phyloP scores from a whole-genome alignment of 306 rosid genomes.

The Vigna hirtella region DNA sequence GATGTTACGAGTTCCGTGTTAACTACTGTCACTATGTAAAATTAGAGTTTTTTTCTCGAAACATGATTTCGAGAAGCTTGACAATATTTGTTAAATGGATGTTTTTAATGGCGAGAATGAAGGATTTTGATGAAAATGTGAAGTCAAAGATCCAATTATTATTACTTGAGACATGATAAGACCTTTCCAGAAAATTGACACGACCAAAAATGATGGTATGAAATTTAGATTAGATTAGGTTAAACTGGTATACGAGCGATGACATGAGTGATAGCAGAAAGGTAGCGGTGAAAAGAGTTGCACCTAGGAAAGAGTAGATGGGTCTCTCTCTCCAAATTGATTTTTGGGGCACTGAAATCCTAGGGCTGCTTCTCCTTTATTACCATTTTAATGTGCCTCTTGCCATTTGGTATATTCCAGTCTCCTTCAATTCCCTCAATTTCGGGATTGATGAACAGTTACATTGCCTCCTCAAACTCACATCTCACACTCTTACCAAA shows the following conservation, averaged over 20 bases:
- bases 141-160: constrained; percentile 19
- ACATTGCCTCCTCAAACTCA: neutral
- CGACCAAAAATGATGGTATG: neutral
- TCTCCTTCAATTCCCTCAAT: constrained; percentile 40
- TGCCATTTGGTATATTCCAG: constrained; percentile 32
- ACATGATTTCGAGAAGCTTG: too few relatives aligned
- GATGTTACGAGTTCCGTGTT: too few relatives aligned
- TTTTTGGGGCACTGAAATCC: constrained; percentile 54
- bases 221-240: constrained; percentile 14
- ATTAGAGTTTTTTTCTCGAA: too few relatives aligned
- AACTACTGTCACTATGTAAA: too few relatives aligned
- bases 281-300: constrained; percentile 51
- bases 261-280: neutral
- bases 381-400: constrained; percentile 44
- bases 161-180: constrained; percentile 1
- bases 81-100: neutral
- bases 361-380: constrained; percentile 53
- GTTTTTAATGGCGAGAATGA: neutral
- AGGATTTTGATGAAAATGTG: neutral
- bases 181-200: constrained; percentile 7
- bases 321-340: constrained; percentile 38
- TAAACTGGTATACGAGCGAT: neutral
- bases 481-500: neutral
- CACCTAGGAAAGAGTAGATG: constrained; percentile 37
- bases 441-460: constrained; percentile 21